phyloP scores from a whole-genome alignment of 164 flowering plant species.

The Santalum album region DNA sequence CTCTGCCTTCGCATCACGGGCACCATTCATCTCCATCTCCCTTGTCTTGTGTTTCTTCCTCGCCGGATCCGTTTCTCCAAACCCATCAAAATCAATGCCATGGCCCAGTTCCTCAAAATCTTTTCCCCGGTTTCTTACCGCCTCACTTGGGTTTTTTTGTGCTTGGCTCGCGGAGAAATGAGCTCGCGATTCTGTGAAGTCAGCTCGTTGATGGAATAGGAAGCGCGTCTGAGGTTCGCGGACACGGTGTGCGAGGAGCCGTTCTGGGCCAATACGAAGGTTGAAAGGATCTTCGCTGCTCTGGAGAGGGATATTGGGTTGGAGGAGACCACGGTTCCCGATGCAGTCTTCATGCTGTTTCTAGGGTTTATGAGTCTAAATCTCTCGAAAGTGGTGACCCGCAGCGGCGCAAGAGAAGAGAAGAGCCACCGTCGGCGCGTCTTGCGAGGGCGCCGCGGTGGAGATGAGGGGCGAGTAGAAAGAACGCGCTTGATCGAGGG shows the following conservation, averaged over 20 bases:
- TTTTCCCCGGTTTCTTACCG: neutral
- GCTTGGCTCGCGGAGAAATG: neutral
- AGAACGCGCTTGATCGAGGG: too few relatives aligned
- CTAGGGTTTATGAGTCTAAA: too few relatives aligned
- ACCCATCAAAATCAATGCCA: neutral
- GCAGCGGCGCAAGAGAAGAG: too few relatives aligned
- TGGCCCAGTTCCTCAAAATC: neutral
- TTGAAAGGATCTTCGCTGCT: constrained; percentile 18
- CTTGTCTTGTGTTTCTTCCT: neutral
- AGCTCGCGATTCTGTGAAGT: constrained; percentile 12
- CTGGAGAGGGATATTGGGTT: neutral
- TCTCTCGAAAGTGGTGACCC: too few relatives aligned
- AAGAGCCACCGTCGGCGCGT: too few relatives aligned
- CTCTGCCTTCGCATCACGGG: neutral
- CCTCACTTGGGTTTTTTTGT: neutral
- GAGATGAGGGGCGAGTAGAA: too few relatives aligned
- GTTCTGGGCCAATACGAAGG: constrained; percentile 17
- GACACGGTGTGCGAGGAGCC: constrained; percentile 23
- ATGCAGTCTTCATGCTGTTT: constrained; percentile 1
- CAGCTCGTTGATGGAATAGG: constrained; percentile 20
- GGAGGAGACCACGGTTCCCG: neutral
- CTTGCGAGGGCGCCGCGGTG: too few relatives aligned
- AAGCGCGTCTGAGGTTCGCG: constrained; percentile 22
- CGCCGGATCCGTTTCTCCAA: neutral
- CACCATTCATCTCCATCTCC: neutral